Evolutionary conservation across 345 rosid species (phyloP).

Genomic region (Corymbia maculata): DNA sequence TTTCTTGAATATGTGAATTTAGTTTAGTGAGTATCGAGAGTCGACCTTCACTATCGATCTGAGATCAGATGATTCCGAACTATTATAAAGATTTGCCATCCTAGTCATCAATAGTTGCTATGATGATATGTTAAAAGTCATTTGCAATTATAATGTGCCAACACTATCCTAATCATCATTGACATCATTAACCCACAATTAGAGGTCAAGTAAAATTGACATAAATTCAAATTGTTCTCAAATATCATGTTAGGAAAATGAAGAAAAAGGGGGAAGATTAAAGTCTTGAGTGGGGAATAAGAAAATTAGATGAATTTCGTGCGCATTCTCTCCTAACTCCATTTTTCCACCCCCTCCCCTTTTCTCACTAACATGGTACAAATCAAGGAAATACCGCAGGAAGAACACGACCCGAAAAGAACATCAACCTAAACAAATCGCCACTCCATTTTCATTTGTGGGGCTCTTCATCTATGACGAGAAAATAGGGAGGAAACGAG

Average conservation of each 20-base stretch:
- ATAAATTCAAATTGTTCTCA: background rate
- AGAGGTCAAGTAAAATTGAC: background rate
- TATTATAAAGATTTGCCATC: background rate
- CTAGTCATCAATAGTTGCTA: fast-evolving
- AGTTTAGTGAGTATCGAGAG: fast-evolving
- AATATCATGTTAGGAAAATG: background rate
- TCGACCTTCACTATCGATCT: fast-evolving
- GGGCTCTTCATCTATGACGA: background rate
- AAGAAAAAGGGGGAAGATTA: background rate
- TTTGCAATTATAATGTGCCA: background rate
- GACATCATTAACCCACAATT: background rate
- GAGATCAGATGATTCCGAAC: background rate
- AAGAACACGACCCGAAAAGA: background rate
- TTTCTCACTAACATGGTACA: background rate
- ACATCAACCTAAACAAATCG: background rate
- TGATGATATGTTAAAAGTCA: background rate
- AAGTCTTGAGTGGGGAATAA: background rate
- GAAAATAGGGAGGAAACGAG: background rate
- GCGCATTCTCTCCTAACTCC: background rate
- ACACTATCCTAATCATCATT: no score
- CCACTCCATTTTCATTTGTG: background rate
- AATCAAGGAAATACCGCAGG: background rate
- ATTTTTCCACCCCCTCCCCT: background rate
- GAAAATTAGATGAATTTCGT: background rate
- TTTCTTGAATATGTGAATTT: fast-evolving